Evolutionary conservation across 2,329 filamentous ascomycete genomes (phyloP), one percentile per base, ranked within the genome.

Genomic region (Graphium sp.): DNA sequence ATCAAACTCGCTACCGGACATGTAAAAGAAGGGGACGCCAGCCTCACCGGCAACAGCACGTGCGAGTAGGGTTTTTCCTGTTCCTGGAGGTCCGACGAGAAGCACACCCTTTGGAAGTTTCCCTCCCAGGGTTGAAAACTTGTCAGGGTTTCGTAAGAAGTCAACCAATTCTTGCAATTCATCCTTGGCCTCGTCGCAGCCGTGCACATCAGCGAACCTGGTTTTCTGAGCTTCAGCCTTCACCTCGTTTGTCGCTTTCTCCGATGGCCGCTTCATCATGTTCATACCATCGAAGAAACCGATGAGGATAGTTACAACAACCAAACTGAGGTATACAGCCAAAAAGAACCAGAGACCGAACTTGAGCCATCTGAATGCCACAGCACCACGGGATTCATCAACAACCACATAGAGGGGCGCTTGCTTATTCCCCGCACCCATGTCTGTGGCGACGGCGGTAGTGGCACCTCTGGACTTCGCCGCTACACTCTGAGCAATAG

Each of bases 11-110:
- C 83, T 92, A 28, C 89, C 89, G 45, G 89, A 98, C 87, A 98
- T 95, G 66, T 94, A 98, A 65, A 95, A 98, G 65, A 98, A 98
- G 2, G 89, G 89, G 12, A 98, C 89, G 32, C 87, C 89, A 30
- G 89, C 85, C 58, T 98, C 89, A 29, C 89, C 89, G 26, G 89
- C 89, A 35, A 98, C 89, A 31, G 89, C 91, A 44, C 89, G 77
- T 37, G 89, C 89, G 35, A 98, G 69, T 22, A 98, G 69, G 9
- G 89, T 98, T 58, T 98, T 98, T 56, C 89, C 89, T 35, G 89
- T 98, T 58, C 89, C 89, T 29, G 89, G 89, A 46, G 89, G 89
- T 1, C 89, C 89, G 44, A 93, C 83, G 15, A 98, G 69, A 28
- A 98, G 66, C 34, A 98, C 83, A 60, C 89, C 89, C 55, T 95